Conservation (phyloP, 305 asterid species). For the Fraxinus greggii region DNA sequence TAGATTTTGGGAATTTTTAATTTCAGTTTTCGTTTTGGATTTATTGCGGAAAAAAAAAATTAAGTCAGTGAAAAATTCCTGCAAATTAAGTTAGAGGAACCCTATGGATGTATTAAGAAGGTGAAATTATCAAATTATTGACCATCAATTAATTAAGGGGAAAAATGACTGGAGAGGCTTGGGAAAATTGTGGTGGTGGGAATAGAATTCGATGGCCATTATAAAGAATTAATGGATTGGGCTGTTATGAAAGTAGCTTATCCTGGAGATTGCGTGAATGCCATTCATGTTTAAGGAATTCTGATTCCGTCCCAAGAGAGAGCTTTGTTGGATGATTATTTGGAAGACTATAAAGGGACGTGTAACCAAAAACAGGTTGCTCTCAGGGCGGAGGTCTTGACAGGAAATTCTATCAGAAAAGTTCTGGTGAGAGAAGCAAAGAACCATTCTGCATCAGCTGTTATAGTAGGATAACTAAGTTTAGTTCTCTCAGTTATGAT, state of each 20-base stretch:
- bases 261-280: constrained; percentile 43
- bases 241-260: constrained; percentile 45
- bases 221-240: constrained; percentile 46
- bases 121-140: constrained; percentile 3
- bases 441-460: constrained; percentile 54
- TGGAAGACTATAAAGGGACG: constrained; percentile 37
- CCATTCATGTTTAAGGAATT: constrained; percentile 44
- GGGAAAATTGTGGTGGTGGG: constrained; percentile 48
- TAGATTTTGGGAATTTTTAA: too few relatives aligned
- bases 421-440: constrained; percentile 71
- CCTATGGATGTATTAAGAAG: constrained; percentile 11
- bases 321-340: constrained; percentile 32
- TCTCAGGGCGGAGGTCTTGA: constrained; percentile 20
- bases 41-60: too few relatives aligned
- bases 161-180: constrained; percentile 47
- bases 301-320: constrained; percentile 37
- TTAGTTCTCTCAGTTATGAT: constrained; percentile 42
- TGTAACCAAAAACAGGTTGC: constrained; percentile 34
- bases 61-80: too few relatives aligned
- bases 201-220: constrained; percentile 36
- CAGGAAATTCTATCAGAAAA: constrained; percentile 73
- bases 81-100: constrained; percentile 9
- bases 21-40: too few relatives aligned
- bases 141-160: constrained; percentile 16
- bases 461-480: constrained; percentile 71